These are phyloP conservation scores for Kurtzmaniella quercitrusa DNA, from an alignment of 1,139 yeast species.

Conservation along the genomic window DNA sequence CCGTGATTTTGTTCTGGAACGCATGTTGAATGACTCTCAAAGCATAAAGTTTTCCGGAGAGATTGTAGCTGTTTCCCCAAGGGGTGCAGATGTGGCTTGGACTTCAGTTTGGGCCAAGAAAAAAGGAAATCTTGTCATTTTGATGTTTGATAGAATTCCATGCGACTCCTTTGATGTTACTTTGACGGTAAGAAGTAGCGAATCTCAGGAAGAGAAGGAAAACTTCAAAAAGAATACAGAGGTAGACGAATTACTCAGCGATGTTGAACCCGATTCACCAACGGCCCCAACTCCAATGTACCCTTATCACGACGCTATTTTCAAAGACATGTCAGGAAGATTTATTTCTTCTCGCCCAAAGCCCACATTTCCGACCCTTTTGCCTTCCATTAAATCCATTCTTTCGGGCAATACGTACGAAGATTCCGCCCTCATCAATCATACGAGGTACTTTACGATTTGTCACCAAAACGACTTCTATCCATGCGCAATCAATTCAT, in stretches of 20 bases:
- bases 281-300: not conserved
- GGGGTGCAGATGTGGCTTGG: conserved; percentile 58
- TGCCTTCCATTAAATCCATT: not conserved
- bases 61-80: conserved; percentile 52
- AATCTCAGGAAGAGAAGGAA: conserved; percentile 12
- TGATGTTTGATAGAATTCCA: conserved; percentile 85
- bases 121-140: conserved; percentile 64
- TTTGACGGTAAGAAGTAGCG: conserved; percentile 23
- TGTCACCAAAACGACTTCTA: conserved; percentile 32
- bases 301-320: conserved; percentile 9
- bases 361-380: not conserved
- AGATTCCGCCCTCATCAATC: conserved; percentile 50
- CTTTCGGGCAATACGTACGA: conserved; percentile 8
- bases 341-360: conserved; percentile 18
- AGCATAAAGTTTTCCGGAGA: conserved; percentile 49
- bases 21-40: conserved; percentile 29
- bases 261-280: not conserved
- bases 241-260: not conserved
- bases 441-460: conserved; percentile 59
- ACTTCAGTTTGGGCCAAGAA: conserved; percentile 86
- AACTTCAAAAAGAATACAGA: not conserved
- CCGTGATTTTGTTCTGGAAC: conserved; percentile 58
- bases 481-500: conserved; percentile 71
- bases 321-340: conserved; percentile 5
- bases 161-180: conserved; percentile 71